Evolutionary conservation across 768 basidiomycete genomes (phyloP).

Genomic region (Flagelloscypha sp.): DNA sequence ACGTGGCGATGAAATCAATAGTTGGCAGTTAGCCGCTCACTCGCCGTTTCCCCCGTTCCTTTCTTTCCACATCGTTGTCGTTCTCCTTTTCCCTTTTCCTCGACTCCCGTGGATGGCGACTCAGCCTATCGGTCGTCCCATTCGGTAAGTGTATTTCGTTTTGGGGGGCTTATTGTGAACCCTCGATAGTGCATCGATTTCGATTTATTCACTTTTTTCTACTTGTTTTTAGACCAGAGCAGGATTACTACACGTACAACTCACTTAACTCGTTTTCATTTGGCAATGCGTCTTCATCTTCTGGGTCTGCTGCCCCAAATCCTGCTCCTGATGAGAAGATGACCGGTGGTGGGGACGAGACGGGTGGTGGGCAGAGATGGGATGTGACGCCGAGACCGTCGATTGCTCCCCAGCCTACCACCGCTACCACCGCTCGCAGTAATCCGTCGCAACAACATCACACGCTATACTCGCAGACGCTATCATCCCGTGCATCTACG

Average conservation of each 20-base stretch:
- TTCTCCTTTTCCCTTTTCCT: too few species aligned
- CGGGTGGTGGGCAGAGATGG: neutral
- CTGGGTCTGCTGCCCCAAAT: slow-evolving; percentile 23
- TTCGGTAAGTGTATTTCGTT: too few species aligned
- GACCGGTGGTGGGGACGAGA: slow-evolving; percentile 27
- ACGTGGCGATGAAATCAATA: too few species aligned
- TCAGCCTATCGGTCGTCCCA: too few species aligned
- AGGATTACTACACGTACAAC: slow-evolving; percentile 35
- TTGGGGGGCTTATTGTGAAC: too few species aligned
- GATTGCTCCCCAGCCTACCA: slow-evolving; percentile 24
- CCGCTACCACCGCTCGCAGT: slow-evolving; percentile 19
- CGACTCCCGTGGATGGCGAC: too few species aligned
- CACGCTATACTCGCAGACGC: slow-evolving; percentile 4
- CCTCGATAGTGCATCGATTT: too few species aligned
- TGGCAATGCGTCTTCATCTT: slow-evolving; percentile 29
- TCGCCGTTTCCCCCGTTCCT: too few species aligned
- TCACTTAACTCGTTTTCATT: slow-evolving; percentile 41
- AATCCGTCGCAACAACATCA: slow-evolving; percentile 22
- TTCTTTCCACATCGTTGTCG: too few species aligned
- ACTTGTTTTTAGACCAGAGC: too few species aligned
- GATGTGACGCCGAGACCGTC: slow-evolving; percentile 48
- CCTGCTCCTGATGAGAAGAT: slow-evolving; percentile 32
- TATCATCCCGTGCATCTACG: slow-evolving; percentile 7
- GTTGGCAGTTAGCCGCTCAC: too few species aligned
- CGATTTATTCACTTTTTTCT: too few species aligned